These are phyloP conservation scores for Syzygium oleosum DNA, from an alignment of 345 rosid species.

Conservation along the genomic window DNA sequence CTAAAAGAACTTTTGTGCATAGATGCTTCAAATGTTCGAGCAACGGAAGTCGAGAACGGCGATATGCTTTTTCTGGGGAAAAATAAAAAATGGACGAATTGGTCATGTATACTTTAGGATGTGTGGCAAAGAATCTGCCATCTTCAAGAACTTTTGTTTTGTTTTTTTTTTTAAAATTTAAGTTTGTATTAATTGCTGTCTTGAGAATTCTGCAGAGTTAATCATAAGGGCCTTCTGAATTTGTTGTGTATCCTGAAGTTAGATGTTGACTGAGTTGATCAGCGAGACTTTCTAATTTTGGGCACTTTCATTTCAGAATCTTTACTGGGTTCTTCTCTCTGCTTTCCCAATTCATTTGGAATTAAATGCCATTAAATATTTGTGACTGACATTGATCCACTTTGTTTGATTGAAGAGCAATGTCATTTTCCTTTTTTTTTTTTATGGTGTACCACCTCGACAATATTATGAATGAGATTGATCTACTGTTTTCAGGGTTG, in stretches of 20 bases:
- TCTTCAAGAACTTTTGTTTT: background rate
- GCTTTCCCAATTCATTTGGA: background rate
- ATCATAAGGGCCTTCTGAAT: background rate
- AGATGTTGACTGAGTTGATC: background rate
- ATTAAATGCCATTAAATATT: background rate
- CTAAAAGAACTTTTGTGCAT: background rate
- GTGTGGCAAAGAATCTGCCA: background rate
- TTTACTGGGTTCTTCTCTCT: background rate
- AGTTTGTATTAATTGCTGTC: background rate
- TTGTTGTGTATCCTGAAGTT: background rate
- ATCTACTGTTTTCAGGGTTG: background rate
- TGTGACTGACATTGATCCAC: background rate
- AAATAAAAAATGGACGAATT: background rate
- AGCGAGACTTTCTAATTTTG: background rate
- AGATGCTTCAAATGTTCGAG: background rate
- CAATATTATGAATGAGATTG: background rate
- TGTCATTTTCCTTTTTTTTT: background rate
- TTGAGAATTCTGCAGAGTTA: background rate
- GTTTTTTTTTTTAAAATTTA: background rate
- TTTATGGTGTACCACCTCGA: background rate
- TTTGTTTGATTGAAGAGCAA: background rate
- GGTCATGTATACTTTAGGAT: background rate
- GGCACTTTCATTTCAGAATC: background rate
- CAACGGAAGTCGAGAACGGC: background rate
- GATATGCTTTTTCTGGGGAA: background rate